Evolutionary conservation across 441 rosid species (phyloP).

Genomic region (Euphorbia celastroides): DNA sequence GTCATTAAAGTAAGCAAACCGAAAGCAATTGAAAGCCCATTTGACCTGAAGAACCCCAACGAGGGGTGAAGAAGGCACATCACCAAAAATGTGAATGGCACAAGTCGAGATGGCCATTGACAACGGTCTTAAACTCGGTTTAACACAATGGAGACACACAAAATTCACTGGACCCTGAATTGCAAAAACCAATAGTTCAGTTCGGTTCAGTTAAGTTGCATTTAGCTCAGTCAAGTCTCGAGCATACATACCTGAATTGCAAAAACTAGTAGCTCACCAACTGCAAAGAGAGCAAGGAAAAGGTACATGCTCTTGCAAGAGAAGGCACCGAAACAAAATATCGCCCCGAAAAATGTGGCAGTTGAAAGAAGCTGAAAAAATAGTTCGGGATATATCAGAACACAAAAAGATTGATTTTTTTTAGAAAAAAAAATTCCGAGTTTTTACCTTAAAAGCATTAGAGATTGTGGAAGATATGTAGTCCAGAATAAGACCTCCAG

Average conservation of each 20-base stretch:
- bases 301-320: constrained; percentile 79
- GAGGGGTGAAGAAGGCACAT: constrained; percentile 63
- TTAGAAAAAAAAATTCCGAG: not conserved
- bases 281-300: constrained; percentile 72
- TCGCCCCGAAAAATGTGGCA: constrained; percentile 67
- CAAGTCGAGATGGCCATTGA: constrained; percentile 64
- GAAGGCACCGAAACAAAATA: constrained; percentile 79
- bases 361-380: constrained; percentile 69
- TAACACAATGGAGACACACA: constrained; percentile 47
- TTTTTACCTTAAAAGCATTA: constrained; percentile 83
- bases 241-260: constrained; percentile 77
- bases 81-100: constrained; percentile 54
- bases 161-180: constrained; percentile 56
- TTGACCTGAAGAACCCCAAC: constrained; percentile 57
- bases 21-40: not conserved
- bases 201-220: too few relatives aligned
- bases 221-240: too few relatives aligned
- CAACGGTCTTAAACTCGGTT: constrained; percentile 53
- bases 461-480: constrained; percentile 58
- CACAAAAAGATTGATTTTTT: not conserved
- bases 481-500: constrained; percentile 80
- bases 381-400: constrained; percentile 4
- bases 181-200: not conserved
- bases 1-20: not conserved
- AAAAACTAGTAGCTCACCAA: constrained; percentile 84